Base-by-base conservation (phyloP, 2,329 filamentous ascomycete genomes). In the Penicillium sp. region DNA sequence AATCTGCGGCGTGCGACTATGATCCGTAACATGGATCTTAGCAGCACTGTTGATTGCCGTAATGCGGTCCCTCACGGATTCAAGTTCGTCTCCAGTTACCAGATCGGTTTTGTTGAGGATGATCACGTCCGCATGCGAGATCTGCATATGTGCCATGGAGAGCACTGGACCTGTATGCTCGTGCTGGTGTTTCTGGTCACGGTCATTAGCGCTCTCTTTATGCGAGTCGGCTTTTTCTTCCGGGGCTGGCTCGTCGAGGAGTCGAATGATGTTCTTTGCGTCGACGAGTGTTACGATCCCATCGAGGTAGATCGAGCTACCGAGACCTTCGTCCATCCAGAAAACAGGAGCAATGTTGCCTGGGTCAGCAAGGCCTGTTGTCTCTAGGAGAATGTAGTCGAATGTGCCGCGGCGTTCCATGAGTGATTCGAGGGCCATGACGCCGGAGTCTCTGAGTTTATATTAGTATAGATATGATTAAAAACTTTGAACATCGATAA, bases 361-460 rank as follows among this genome's bases (percentile, higher is more conserved):
- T 0, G 95, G 95, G 70, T 99, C 93, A 5, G 95, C 95, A 6
- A 99, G 83, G 0, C 95, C 95, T 0, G 95, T 98, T 0, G 95
- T 99, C 74, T 99, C 95, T 1, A 99, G 86, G 2, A 99, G 84
- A 63, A 99, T 98, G 77, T 98, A 99, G 78, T 99, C 95, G 70
- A 99, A 99, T 5, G 88, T 88, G 49, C 93, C 93, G 63, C 90
- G 91, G 68, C 92, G 91, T 62, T 93, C 90, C 91, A 99, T 98
- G 3, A 99, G 80, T 1, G 91, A 91, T 77, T 99, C 95, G 53
- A 99, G 96, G 35, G 95, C 95, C 64, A 91, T 91, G 37, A 99
- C 93, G 13, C 95, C 95, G 0, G 89, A 87, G 73, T 99, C 95
- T 78, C 90, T 93, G 62, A 39, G 3, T 29, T 10, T 11, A 4